Evolutionary conservation across 202 grass and related monocot species (phyloP).

Genomic region (Carex arenaria): DNA sequence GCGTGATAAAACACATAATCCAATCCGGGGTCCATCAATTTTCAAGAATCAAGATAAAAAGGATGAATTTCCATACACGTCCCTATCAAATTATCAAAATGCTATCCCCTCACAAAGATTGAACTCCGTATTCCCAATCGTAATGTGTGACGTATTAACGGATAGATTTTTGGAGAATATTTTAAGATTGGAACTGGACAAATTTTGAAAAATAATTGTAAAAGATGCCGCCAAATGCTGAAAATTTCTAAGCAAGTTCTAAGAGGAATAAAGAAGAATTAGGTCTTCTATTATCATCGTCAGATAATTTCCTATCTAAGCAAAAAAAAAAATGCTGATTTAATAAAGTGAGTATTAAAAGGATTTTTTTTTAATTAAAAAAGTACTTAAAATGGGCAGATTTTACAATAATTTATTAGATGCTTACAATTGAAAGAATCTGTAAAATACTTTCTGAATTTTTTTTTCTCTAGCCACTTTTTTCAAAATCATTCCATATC

Average conservation of each 20-base stretch:
- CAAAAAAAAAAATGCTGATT: neutral
- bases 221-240: neutral
- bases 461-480: neutral
- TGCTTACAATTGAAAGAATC: too few relatives aligned
- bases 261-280: neutral
- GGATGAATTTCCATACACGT: neutral
- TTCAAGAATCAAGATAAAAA: neutral
- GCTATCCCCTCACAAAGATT: neutral
- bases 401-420: too few relatives aligned
- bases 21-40: neutral
- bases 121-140: too few relatives aligned
- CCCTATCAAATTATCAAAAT: conserved; percentile 3
- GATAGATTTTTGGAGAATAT: too few relatives aligned
- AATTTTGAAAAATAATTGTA: too few relatives aligned
- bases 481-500: too few relatives aligned
- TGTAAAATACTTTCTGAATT: too few relatives aligned
- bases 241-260: neutral
- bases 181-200: too few relatives aligned
- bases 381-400: too few relatives aligned
- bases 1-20: neutral
- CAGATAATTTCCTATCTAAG: neutral
- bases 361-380: too few relatives aligned
- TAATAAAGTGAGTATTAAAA: too few relatives aligned
- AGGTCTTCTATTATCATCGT: neutral
- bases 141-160: too few relatives aligned